Evolutionary conservation across 2,329 filamentous ascomycete genomes (phyloP).

Genomic region (Pseudogymnoascus sp.): DNA sequence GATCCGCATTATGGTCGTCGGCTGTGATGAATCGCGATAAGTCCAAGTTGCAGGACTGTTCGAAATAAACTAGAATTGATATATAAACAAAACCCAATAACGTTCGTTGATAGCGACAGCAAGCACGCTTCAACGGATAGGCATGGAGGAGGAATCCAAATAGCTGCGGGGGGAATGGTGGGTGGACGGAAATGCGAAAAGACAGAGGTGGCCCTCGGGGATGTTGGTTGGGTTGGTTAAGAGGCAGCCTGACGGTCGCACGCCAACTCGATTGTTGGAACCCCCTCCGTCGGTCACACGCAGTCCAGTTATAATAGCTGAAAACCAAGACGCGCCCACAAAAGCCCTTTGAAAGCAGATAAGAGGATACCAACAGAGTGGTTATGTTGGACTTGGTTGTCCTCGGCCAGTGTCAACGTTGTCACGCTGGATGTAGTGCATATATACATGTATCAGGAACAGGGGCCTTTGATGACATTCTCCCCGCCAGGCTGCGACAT

Average conservation of each 20-base stretch:
- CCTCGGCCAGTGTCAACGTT: too few relatives aligned
- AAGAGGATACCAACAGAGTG: too few relatives aligned
- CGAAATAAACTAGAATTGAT: background rate
- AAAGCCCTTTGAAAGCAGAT: background rate
- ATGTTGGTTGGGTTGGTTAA: background rate
- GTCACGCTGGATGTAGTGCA: too few relatives aligned
- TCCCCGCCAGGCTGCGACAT: background rate
- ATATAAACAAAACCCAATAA: background rate
- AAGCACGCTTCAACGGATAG: background rate
- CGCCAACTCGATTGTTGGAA: background rate
- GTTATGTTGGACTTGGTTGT: too few relatives aligned
- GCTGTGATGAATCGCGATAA: too few relatives aligned
- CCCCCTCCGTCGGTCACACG: background rate
- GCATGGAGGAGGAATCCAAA: background rate
- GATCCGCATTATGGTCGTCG: constrained; percentile 48
- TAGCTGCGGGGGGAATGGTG: background rate
- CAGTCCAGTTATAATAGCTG: background rate
- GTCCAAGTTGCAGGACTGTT: too few relatives aligned
- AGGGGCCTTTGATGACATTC: background rate
- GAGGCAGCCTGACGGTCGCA: background rate
- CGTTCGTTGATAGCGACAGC: background rate
- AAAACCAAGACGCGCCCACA: background rate
- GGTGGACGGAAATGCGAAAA: background rate
- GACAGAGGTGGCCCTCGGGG: background rate
- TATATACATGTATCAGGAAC: background rate